A percentile compares a stretch with the other conserved stretches of the same genome.
Conservation (phyloP, 176 grass and related monocot genomes). For the Zizania latifolia region DNA sequence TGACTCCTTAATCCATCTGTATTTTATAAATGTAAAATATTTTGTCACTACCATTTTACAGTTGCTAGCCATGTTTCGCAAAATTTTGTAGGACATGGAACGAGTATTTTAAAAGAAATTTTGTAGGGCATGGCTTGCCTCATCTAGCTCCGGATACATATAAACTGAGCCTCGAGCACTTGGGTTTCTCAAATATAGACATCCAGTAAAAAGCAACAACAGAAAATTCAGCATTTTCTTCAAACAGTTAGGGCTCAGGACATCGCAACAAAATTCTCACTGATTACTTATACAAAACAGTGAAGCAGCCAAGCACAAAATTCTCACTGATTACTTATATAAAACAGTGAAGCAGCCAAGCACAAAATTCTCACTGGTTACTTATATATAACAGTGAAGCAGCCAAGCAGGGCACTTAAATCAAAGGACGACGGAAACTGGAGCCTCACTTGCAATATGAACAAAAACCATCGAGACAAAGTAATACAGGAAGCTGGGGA, state of each 20-base stretch:
- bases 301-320: too few relatives aligned
- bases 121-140: not conserved
- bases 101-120: too few relatives aligned
- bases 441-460: constrained; percentile 25
- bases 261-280: not conserved
- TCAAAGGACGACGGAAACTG: constrained; percentile 2
- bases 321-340: too few relatives aligned
- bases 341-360: too few relatives aligned
- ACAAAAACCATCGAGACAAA: constrained; percentile 29
- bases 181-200: not conserved
- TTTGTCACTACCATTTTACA: too few relatives aligned
- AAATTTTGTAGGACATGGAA: too few relatives aligned
- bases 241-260: not conserved
- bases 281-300: not conserved
- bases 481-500: constrained; percentile 2
- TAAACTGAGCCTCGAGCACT: not conserved
- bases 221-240: not conserved
- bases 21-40: too few relatives aligned
- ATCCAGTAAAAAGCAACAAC: not conserved
- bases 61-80: too few relatives aligned
- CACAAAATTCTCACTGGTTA: not conserved
- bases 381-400: too few relatives aligned
- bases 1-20: too few relatives aligned
- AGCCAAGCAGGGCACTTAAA: not conserved
- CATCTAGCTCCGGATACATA: not conserved